Conservation (phyloP, 352 stramenopile genomes). For the Plasmopara muralis region DNA sequence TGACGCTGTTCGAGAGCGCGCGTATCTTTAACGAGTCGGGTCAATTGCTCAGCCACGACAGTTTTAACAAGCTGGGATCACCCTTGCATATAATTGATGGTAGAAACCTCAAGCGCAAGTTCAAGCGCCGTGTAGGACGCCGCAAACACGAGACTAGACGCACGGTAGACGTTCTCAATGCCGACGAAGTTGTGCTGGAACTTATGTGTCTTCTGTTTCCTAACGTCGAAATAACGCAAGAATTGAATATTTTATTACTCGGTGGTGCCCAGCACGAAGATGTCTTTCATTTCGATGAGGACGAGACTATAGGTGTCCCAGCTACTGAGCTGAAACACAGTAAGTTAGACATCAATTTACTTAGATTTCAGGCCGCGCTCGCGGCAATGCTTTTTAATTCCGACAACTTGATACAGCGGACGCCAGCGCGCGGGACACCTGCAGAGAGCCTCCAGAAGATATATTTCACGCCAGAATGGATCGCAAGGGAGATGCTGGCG, state of each 20-base stretch:
- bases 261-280: conserved; percentile 41
- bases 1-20: conserved; percentile 79
- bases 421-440: conserved; percentile 24
- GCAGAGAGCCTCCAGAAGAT: conserved; percentile 29
- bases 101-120: conserved; percentile 29
- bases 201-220: conserved; percentile 67
- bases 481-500: conserved; percentile 35
- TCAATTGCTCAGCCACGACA: conserved; percentile 60
- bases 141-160: conserved; percentile 50
- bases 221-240: conserved; percentile 65
- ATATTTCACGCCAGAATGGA: conserved; percentile 47
- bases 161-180: conserved; percentile 28
- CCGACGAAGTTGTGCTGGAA: conserved; percentile 66
- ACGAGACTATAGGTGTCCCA: conserved; percentile 30
- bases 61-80: conserved; percentile 57
- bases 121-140: conserved; percentile 61
- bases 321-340: conserved; percentile 6
- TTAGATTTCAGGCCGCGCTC: conserved; percentile 56
- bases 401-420: conserved; percentile 12
- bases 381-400: conserved; percentile 41
- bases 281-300: conserved; percentile 72
- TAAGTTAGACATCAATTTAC: conserved; percentile 46
- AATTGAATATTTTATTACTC: conserved; percentile 67
- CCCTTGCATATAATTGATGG: conserved; percentile 34
- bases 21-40: conserved; percentile 72